Percentiles rank a stretch among this genome's conserved stretches.
Conservation (phyloP, 768 basidiomycete genomes). For the Panellus pusillus region DNA sequence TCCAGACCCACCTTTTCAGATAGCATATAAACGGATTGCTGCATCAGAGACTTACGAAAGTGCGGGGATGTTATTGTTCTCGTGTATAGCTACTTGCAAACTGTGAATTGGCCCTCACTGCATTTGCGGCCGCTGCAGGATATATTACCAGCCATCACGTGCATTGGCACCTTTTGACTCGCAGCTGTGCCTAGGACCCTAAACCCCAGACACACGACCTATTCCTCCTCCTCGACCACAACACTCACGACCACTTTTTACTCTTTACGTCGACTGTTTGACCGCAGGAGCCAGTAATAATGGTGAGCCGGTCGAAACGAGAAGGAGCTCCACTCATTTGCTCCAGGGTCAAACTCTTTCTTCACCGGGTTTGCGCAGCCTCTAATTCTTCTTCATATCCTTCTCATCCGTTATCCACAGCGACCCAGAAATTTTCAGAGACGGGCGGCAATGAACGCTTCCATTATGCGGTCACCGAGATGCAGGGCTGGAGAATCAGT, state of each 20-base stretch:
- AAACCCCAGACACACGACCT: slow-evolving; percentile 16
- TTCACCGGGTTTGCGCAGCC: slow-evolving; percentile 58
- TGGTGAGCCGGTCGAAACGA: slow-evolving; percentile 14
- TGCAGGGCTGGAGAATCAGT: slow-evolving; percentile 99
- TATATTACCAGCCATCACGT: not conserved
- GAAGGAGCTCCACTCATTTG: slow-evolving; percentile 17
- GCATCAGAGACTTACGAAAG: too few species aligned
- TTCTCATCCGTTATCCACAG: slow-evolving; percentile 38
- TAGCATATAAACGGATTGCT: too few species aligned
- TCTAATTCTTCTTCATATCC: not conserved
- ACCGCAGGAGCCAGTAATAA: slow-evolving; percentile 11
- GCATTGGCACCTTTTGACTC: not conserved
- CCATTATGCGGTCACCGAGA: slow-evolving; percentile 83
- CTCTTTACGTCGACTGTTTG: slow-evolving; percentile 1
- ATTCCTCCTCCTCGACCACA: not conserved
- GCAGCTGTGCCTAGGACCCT: slow-evolving; percentile 1
- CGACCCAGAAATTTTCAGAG: slow-evolving; percentile 79
- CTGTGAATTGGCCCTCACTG: too few species aligned
- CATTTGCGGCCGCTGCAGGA: too few species aligned
- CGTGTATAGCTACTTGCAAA: too few species aligned
- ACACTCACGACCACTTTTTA: not conserved
- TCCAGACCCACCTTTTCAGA: too few species aligned
- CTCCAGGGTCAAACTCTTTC: slow-evolving; percentile 84
- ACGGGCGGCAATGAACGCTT: slow-evolving; percentile 69
- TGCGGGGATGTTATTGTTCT: too few species aligned